Evolutionary conservation across 2,329 filamentous ascomycete genomes (phyloP), one percentile per base, ranked within the genome.

Genomic region (Penicillium sclerotiorum): DNA sequence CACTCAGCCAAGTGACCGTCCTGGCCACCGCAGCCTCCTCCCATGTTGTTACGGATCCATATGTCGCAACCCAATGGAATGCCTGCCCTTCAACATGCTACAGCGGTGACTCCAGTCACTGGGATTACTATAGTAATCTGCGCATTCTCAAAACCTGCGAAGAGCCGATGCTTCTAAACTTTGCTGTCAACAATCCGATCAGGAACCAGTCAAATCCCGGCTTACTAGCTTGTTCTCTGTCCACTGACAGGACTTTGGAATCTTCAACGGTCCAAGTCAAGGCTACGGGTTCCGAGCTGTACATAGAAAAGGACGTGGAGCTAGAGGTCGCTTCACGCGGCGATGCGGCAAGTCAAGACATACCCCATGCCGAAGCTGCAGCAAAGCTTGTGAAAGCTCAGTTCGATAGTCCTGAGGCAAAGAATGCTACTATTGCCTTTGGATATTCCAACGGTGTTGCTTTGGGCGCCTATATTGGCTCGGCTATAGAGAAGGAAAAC

Each of bases 11-110:
- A 6, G 28, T 32, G 28, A n/a, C 28, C 15, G 12, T 32, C 11
- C 11, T 32, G 28, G 28, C 28, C 11, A 17, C 35, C n/a, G 40
- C 40, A 20, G 21, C 40, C n/a, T 30, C 40, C n/a, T 27, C 21
- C 21, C 39, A 43, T 32, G 17, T 43, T 32, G 40, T 43, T 17
- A 43, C 23, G 17, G 40, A 43, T 43, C 40, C 40, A 13, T 43
- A 32, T 17, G 15, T 43, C n/a, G 40, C 40, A 30, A 43, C 40
- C 13, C 27, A 30, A 20, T 43, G 40, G 40, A 43, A 43, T 32
- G 23, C 40, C 15, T 43, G 40, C 20, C 40, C 40, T 30, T 25
- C 40, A n/a, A 20, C 5, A 17, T 43, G 40, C 20, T 13, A 30
- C 20, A 43, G 40, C 20, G 23, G 12, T 17, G 23, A 43, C 17